Conservation (phyloP, 2,329 filamentous ascomycete species). For the Podosphaera fusca region DNA sequence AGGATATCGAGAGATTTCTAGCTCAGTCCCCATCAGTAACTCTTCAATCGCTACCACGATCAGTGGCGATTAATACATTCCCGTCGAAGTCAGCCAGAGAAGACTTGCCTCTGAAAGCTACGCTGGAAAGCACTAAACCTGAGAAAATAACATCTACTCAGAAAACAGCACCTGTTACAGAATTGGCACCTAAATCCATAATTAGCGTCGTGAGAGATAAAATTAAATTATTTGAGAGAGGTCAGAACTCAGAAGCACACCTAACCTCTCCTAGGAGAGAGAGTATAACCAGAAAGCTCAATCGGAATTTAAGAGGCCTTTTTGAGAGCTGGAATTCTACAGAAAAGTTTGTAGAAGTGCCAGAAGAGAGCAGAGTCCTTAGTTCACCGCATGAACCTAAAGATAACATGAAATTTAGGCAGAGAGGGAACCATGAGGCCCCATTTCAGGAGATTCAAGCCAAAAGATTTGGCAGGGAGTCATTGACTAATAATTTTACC, state of each 20-base stretch:
- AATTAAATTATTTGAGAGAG: conserved; percentile 10
- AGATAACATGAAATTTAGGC: neutral
- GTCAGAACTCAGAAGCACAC: neutral
- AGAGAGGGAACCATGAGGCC: neutral
- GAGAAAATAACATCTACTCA: neutral
- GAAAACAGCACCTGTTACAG: neutral
- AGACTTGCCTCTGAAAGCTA: too few relatives aligned
- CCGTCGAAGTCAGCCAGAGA: neutral
- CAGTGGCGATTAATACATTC: neutral
- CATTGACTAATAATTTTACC: neutral
- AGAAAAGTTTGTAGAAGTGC: neutral
- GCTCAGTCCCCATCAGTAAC: neutral
- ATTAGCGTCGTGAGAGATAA: conserved; percentile 10
- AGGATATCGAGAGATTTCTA: neutral
- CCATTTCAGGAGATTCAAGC: neutral
- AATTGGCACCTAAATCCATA: conserved; percentile 2
- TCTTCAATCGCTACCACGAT: neutral
- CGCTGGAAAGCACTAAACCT: too few relatives aligned
- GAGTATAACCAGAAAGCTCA: conserved; percentile 5
- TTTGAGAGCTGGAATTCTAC: conserved; percentile 5
- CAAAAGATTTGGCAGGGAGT: neutral
- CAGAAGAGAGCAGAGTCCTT: too few relatives aligned
- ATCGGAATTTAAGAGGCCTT: conserved; percentile 6
- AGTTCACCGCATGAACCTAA: too few relatives aligned
- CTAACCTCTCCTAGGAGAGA: conserved; percentile 1